Evolutionary conservation across 257 asterid genomes (phyloP).

Genomic region (Solanum raphanifolium): DNA sequence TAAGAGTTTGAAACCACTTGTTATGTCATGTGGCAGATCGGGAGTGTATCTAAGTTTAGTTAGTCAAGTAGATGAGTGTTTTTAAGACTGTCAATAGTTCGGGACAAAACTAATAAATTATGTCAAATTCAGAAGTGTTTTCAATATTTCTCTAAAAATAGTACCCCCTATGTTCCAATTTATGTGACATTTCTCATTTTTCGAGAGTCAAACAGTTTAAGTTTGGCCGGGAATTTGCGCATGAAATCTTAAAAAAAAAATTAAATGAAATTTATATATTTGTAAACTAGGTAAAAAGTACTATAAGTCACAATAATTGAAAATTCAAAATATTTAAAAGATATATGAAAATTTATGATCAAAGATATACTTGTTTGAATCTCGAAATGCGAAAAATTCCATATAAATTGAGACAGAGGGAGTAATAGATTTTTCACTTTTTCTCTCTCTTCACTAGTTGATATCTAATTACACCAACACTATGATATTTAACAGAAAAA

Average conservation of each 20-base stretch:
- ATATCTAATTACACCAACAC: not conserved
- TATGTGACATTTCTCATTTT: too few relatives aligned
- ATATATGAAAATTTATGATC: too few relatives aligned
- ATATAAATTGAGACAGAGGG: not conserved
- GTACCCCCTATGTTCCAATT: too few relatives aligned
- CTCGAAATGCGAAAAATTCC: too few relatives aligned
- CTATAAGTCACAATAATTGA: too few relatives aligned
- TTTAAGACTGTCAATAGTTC: not conserved
- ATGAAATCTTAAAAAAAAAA: too few relatives aligned
- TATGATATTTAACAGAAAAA: not conserved
- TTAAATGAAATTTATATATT: too few relatives aligned
- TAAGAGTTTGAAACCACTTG: not conserved
- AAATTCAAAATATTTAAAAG: too few relatives aligned
- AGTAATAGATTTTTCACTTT: not conserved
- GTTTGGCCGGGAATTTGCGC: too few relatives aligned
- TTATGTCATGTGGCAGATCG: not conserved
- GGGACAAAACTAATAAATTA: not conserved
- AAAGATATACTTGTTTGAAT: too few relatives aligned
- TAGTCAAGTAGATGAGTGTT: not conserved
- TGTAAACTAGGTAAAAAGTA: too few relatives aligned
- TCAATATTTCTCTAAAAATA: not conserved
- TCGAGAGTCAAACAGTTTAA: too few relatives aligned
- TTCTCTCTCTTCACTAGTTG: not conserved
- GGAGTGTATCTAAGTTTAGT: not conserved
- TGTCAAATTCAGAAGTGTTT: not conserved